phyloP scores from a whole-genome alignment of 2,329 filamentous ascomycete species.

The Exophiala spinifera region DNA sequence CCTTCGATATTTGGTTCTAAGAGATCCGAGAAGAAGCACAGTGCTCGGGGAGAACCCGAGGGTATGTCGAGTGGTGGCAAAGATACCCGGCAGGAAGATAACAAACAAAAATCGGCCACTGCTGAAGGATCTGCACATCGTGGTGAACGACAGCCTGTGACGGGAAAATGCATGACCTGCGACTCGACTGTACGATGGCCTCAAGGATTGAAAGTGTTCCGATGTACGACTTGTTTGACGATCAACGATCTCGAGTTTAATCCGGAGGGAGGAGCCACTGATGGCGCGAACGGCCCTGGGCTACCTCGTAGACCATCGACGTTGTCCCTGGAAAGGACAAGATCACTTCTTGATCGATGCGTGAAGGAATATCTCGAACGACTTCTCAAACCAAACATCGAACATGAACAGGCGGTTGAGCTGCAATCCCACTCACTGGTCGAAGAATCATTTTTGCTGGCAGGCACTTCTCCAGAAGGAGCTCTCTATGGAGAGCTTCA shows the following conservation, averaged over 20 bases:
- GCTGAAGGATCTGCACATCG: constrained; percentile 22
- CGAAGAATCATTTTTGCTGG: constrained; percentile 28
- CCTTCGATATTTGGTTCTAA: constrained; percentile 64
- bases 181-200: constrained; percentile 78
- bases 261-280: constrained; percentile 21
- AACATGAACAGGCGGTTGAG: neutral
- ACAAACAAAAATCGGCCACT: constrained; percentile 30
- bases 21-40: constrained; percentile 53
- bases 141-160: constrained; percentile 57
- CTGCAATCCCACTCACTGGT: constrained; percentile 5
- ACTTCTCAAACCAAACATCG: constrained; percentile 34
- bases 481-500: constrained; percentile 13
- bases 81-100: constrained; percentile 42
- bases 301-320: constrained; percentile 33
- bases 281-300: constrained; percentile 1
- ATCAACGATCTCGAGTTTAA: constrained; percentile 71
- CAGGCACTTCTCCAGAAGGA: constrained; percentile 18
- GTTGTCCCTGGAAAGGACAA: constrained; percentile 61
- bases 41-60: constrained; percentile 37
- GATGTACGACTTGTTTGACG: constrained; percentile 79
- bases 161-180: constrained; percentile 81
- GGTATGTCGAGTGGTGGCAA: constrained; percentile 33
- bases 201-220: constrained; percentile 67
- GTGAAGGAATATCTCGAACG: constrained; percentile 50
- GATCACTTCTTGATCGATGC: constrained; percentile 55